These are phyloP conservation scores for Wickerhamiella lipophila DNA, from an alignment of 805 yeast species.

Conservation along the genomic window DNA sequence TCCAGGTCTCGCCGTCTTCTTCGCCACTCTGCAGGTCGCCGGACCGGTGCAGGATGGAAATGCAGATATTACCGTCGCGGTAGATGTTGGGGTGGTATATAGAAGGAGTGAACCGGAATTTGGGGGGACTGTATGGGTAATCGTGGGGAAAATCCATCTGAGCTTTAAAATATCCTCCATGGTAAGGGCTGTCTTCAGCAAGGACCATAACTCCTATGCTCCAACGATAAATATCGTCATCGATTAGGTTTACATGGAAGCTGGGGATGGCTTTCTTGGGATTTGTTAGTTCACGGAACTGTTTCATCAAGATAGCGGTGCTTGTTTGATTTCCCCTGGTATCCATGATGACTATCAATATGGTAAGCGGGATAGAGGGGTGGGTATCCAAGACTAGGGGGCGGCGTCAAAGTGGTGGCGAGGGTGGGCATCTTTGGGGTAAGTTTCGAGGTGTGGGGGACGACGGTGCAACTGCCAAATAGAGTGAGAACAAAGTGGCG, in stretches of 20 bases:
- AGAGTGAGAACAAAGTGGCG: no score
- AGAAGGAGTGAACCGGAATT: conserved; percentile 82
- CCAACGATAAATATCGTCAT: conserved; percentile 55
- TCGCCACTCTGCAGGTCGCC: conserved; percentile 87
- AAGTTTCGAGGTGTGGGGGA: no score
- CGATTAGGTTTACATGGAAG: conserved; percentile 48
- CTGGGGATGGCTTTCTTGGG: conserved; percentile 70
- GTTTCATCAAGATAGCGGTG: conserved; percentile 80
- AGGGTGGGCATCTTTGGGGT: no score
- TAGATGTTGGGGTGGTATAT: conserved; percentile 93
- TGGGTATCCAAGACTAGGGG: not conserved
- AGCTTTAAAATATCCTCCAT: conserved; percentile 88
- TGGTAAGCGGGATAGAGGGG: not conserved
- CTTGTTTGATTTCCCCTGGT: conserved; percentile 9
- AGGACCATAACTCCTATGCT: conserved; percentile 86
- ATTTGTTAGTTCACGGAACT: conserved; percentile 84
- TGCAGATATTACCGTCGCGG: conserved; percentile 84
- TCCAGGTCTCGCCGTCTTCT: conserved; percentile 88
- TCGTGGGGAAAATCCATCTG: conserved; percentile 88
- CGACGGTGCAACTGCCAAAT: no score
- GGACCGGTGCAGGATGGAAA: conserved; percentile 80
- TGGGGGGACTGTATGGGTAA: conserved; percentile 88
- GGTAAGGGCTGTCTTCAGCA: conserved; percentile 76
- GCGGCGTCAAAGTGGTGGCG: not conserved
- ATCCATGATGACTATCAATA: conserved; percentile 1